Evolutionary conservation across 192 early-diverging fungal genomes (phyloP), one percentile per base, ranked within the genome.

Genomic region (Mortierella antarctica): DNA sequence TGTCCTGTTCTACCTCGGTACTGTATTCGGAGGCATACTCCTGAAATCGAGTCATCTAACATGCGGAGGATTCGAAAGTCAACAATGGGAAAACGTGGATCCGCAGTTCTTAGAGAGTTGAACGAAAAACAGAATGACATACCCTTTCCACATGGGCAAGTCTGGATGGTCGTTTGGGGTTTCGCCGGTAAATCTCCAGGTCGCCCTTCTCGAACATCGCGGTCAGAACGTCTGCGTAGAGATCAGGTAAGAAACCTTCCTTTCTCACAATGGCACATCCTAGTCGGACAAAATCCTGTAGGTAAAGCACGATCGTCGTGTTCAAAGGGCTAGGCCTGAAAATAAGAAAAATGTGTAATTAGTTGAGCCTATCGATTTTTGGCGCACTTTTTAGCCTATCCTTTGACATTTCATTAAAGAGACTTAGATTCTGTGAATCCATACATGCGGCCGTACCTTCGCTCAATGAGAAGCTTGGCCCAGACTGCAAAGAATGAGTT

Each of bases 181-280:
- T 78, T 12, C 77, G 57, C 50, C 59, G 61, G 49, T 67, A 72
- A 8, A 72, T 68, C 42, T 80, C 77, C 11, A 80, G 44, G 17
- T 80, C 69, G 8, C 70, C 65, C 7, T 71, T 57, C 21, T 80
- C 77, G 50, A 80, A 68, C 65, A 80, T 68, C 6, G 62, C 57
- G 3, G 41, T 45, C 65, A 80, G 21, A 4, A 65, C 54, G 31
- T 72, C 60, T 1, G 65, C 63, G 41, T 72, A 72, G 13, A 57
- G 23, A 17, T 80, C 77, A 10, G 77, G 65, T 15, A 79, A 52
- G 1, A 41, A 54, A 17, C 50, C 58, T 14, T 80, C 77, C 40
- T 66, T 57, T 46, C 68, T 31, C 14, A 80, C 46, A 7, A 80
- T 71, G 10, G 72, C 13, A 39, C 57, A 62, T 5, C 48, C 77